Evolutionary conservation across 208 protist genomes (phyloP).

Genomic region (Tritrichomonas foetus): DNA sequence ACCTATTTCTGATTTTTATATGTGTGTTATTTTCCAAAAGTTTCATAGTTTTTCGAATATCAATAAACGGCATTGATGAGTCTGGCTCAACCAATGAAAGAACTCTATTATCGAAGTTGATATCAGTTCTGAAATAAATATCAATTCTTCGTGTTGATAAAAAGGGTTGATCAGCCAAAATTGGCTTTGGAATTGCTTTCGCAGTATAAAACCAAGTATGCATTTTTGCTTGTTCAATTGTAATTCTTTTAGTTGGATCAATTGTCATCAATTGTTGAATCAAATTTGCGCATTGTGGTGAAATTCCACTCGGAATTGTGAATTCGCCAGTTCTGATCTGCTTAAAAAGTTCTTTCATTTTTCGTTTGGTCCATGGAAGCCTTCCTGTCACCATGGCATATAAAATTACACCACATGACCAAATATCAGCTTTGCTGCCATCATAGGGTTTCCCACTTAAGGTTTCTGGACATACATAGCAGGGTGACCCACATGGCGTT

Average conservation of each 20-base stretch:
- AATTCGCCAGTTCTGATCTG: not conserved
- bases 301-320: not conserved
- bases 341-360: not conserved
- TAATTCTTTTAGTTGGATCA: not conserved
- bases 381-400: not conserved
- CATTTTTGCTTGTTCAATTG: too few species aligned
- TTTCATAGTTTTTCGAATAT: too few species aligned
- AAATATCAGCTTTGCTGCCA: not conserved
- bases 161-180: too few species aligned
- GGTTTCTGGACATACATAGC: not conserved
- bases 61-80: too few species aligned
- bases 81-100: too few species aligned
- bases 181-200: too few species aligned
- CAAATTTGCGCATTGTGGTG: not conserved
- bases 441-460: not conserved
- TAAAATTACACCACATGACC: not conserved
- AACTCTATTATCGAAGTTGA: too few species aligned
- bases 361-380: not conserved
- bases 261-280: not conserved
- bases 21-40: too few species aligned
- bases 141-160: too few species aligned
- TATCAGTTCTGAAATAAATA: too few species aligned
- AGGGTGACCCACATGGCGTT: not conserved
- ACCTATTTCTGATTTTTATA: too few species aligned
- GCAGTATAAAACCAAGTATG: too few species aligned